Evolutionary conservation across 352 stramenopile species (phyloP).

Genomic region (Globisporangium viniferum): DNA sequence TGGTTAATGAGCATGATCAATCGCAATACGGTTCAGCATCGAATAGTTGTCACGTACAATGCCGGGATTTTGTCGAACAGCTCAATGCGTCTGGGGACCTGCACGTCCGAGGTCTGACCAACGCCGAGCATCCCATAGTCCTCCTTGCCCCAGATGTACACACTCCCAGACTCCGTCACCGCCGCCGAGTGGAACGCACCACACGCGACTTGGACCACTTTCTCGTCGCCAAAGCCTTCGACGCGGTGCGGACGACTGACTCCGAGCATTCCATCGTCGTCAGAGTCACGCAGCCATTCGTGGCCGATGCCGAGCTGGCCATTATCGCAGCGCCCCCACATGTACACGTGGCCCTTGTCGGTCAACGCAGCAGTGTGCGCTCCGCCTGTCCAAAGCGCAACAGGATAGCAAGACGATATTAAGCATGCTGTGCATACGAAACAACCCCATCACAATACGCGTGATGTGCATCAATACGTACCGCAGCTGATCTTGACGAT

Average conservation of each 20-base stretch:
- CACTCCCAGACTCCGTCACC: conserved; percentile 57
- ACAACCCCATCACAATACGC: not conserved
- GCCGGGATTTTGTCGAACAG: conserved; percentile 71
- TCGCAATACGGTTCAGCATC: not conserved
- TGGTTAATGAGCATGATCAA: not conserved
- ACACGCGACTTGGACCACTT: conserved; percentile 76
- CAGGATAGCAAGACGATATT: not conserved
- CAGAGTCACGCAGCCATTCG: conserved; percentile 57
- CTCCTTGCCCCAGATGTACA: conserved; percentile 87
- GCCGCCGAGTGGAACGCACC: conserved; percentile 81
- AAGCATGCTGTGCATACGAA: not conserved
- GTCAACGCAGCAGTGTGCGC: conserved; percentile 74
- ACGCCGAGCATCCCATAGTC: conserved; percentile 87
- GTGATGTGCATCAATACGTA: not conserved
- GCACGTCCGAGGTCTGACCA: conserved; percentile 69
- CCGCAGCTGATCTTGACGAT: conserved; percentile 81
- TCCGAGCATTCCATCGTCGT: conserved; percentile 54
- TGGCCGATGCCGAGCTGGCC: conserved; percentile 71
- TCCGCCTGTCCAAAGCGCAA: conserved; percentile 24
- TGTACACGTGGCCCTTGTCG: conserved; percentile 67
- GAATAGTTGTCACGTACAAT: conserved; percentile 34
- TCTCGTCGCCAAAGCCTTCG: conserved; percentile 65
- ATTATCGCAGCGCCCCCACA: conserved; percentile 76
- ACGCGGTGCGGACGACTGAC: conserved; percentile 56
- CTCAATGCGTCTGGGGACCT: conserved; percentile 51